Percentiles rank a stretch among this genome's conserved stretches.
phyloP scores from a whole-genome alignment of 768 basidiomycete species.

The Rubroboletus pulcherrimus region DNA sequence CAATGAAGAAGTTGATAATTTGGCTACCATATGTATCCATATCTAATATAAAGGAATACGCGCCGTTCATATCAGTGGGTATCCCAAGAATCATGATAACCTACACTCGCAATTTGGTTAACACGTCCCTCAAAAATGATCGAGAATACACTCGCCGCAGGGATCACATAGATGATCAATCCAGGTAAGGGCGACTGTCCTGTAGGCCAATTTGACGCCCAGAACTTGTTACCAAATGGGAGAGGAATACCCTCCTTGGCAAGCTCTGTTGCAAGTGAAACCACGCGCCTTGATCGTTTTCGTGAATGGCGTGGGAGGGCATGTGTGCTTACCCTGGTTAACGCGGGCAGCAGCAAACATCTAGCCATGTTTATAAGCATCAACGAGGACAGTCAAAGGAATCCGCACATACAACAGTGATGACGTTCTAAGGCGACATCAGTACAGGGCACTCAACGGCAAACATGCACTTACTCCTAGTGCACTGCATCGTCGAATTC shows the following conservation, averaged over 20 bases:
- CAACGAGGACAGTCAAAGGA: not conserved
- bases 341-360: conserved; percentile 51
- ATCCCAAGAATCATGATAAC: conserved; percentile 51
- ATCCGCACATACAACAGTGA: conserved; percentile 27
- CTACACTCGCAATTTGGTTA: conserved; percentile 22
- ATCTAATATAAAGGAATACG: conserved; percentile 58
- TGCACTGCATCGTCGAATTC: conserved; percentile 24
- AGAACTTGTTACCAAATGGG: conserved; percentile 54
- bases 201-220: conserved; percentile 61
- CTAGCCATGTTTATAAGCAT: conserved; percentile 22
- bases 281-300: not conserved
- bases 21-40: conserved; percentile 45
- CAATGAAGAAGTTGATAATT: conserved; percentile 53
- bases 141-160: conserved; percentile 34
- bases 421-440: conserved; percentile 24
- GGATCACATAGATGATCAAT: conserved; percentile 50
- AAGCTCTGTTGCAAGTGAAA: conserved; percentile 35
- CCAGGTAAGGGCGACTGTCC: conserved; percentile 53
- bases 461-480: conserved; percentile 25
- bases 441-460: not conserved
- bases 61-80: conserved; percentile 38
- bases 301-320: not conserved
- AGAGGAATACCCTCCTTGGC: conserved; percentile 62
- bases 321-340: conserved; percentile 41
- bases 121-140: too few relatives aligned